A percentile compares a stretch with the other conserved stretches of the same genome.
phyloP scores from a whole-genome alignment of 176 grass and related monocot genomes.

The Pontederia paniculata region DNA sequence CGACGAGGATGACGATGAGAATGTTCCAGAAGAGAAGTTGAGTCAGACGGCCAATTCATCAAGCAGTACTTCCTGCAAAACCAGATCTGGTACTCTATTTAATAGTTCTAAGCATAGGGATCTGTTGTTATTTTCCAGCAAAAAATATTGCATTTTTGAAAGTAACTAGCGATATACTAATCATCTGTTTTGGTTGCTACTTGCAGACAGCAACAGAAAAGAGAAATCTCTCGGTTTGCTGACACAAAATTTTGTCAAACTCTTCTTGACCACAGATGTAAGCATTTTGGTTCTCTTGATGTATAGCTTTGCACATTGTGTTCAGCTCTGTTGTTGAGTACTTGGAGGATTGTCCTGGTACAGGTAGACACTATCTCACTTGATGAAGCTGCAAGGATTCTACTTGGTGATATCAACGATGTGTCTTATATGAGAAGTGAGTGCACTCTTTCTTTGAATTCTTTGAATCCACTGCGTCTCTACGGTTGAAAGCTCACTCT shows the following conservation, averaged over 20 bases:
- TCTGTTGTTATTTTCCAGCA: background rate
- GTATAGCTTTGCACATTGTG: background rate
- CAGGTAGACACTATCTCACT: slow-evolving; percentile 60
- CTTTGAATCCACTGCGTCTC: background rate
- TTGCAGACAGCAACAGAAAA: slow-evolving; percentile 50
- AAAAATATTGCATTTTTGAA: background rate
- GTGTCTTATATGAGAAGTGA: slow-evolving; percentile 76
- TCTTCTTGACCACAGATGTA: slow-evolving; percentile 81
- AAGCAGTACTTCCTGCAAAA: slow-evolving; percentile 10
- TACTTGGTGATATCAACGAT: slow-evolving; percentile 71
- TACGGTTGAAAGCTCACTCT: slow-evolving; percentile 1
- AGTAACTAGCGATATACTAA: slow-evolving; percentile 3
- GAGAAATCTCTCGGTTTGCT: slow-evolving; percentile 79
- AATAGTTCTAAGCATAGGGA: no score
- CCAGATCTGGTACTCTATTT: slow-evolving; percentile 46
- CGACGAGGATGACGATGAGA: slow-evolving; percentile 42
- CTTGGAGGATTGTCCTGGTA: background rate
- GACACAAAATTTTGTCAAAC: slow-evolving; percentile 89
- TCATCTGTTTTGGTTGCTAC: background rate
- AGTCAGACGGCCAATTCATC: slow-evolving; percentile 13
- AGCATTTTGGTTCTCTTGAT: background rate
- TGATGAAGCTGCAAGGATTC: slow-evolving; percentile 63
- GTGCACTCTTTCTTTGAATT: background rate
- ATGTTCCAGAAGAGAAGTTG: slow-evolving; percentile 23
- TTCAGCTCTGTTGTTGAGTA: background rate